Conservation (phyloP, 1,284 basidiomycete genomes). For the Rhodotorula sp. region DNA sequence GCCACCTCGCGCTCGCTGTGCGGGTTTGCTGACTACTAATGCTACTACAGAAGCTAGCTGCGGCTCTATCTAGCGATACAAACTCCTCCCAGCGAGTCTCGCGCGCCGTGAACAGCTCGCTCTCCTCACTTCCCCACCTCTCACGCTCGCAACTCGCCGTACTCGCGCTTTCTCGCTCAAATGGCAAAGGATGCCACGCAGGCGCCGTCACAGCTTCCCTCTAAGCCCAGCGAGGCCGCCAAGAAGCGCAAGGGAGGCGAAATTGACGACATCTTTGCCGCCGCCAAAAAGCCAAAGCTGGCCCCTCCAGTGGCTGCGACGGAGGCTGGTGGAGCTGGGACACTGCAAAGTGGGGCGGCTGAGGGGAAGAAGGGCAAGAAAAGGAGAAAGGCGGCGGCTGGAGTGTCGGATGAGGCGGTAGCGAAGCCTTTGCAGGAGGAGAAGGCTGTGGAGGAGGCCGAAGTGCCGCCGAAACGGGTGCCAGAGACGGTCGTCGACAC, state of each 20-base stretch:
- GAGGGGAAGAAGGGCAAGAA: constrained; percentile 17
- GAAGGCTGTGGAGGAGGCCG: not conserved
- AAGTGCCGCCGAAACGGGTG: constrained; percentile 7
- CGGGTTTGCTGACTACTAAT: no score
- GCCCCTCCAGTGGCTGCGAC: not conserved
- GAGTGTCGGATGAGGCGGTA: not conserved
- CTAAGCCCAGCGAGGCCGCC: not conserved
- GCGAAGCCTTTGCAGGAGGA: not conserved
- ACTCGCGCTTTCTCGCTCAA: not conserved
- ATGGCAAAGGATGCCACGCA: not conserved
- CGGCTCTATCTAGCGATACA: not conserved
- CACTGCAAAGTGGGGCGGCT: not conserved
- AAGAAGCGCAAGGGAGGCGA: constrained; percentile 36
- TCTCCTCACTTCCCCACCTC: not conserved
- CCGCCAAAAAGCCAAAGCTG: constrained; percentile 31
- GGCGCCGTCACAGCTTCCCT: not conserved
- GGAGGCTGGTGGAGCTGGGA: not conserved
- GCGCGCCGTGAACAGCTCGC: not conserved
- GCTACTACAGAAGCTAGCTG: not conserved
- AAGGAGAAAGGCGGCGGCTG: constrained; percentile 6
- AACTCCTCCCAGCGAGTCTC: not conserved
- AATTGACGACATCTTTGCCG: constrained; percentile 45
- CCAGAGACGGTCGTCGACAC: constrained; percentile 32
- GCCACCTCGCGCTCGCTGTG: no score
- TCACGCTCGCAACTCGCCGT: not conserved